These are phyloP conservation scores for Diaporthe capsici DNA, from an alignment of 2,329 filamentous ascomycete genomes.

Conservation along the genomic window DNA sequence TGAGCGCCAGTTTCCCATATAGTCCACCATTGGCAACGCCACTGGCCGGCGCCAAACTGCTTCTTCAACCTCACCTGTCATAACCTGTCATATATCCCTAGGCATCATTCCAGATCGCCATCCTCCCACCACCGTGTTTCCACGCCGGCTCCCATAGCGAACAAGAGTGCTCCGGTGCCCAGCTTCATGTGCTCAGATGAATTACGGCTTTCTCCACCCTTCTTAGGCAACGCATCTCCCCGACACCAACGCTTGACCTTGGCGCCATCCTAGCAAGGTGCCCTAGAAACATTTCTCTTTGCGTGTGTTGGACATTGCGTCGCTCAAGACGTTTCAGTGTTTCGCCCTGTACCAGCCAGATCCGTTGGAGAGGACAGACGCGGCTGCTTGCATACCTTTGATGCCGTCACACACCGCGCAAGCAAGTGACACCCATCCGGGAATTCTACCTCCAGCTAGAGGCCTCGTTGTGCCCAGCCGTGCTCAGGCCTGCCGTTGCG, in stretches of 20 bases:
- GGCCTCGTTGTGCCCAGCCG: conserved; percentile 18
- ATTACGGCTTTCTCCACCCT: conserved; percentile 13
- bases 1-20: conserved; percentile 26
- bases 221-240: conserved; percentile 30
- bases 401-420: conserved; percentile 48
- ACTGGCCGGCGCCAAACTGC: conserved; percentile 37
- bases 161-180: conserved; percentile 15
- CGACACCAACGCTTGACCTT: conserved; percentile 37
- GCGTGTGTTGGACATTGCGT: conserved; percentile 44
- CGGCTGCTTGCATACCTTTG: conserved; percentile 49
- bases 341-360: conserved; percentile 36
- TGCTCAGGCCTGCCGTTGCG: conserved; percentile 1
- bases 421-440: conserved; percentile 33
- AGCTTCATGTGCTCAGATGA: conserved; percentile 39
- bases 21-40: conserved; percentile 38
- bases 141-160: conserved; percentile 4
- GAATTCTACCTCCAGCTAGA: conserved; percentile 38
- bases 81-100: conserved; percentile 36
- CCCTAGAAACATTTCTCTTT: conserved; percentile 43
- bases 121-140: conserved; percentile 23
- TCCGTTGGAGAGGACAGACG: conserved; percentile 42
- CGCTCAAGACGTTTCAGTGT: conserved; percentile 41
- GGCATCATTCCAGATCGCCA: conserved; percentile 28
- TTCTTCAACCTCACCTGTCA: conserved; percentile 36
- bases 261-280: conserved; percentile 35